A percentile compares a stretch with the other conserved stretches of the same genome.
phyloP scores from a whole-genome alignment of 2,329 filamentous ascomycete species.

The Fusarium papillatum region DNA sequence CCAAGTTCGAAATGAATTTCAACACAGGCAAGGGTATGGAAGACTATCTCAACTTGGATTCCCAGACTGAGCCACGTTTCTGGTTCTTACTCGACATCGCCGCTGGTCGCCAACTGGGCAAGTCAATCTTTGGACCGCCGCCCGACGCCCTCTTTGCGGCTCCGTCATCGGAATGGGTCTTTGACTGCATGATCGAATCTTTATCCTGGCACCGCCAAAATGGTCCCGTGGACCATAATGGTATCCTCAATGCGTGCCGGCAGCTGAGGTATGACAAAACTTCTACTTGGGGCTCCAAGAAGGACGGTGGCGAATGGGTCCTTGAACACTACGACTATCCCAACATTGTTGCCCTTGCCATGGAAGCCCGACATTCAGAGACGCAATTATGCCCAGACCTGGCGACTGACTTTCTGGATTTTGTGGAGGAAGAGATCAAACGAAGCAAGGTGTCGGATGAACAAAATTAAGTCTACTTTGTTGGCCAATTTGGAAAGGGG shows the following conservation, averaged over 20 bases:
- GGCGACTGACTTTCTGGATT: background rate
- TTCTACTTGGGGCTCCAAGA: background rate
- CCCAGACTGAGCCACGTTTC: conserved; percentile 8
- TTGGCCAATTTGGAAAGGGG: background rate
- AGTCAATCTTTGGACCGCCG: background rate
- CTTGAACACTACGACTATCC: background rate
- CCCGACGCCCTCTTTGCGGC: background rate
- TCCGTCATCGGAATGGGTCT: background rate
- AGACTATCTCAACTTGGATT: conserved; percentile 15
- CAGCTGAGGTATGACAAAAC: background rate
- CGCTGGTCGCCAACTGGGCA: conserved; percentile 10
- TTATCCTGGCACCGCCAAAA: conserved; percentile 19
- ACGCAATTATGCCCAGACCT: background rate
- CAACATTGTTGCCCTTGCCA: background rate
- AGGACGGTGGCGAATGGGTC: background rate
- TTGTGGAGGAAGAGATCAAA: background rate
- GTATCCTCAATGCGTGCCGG: conserved; percentile 20
- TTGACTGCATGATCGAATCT: conserved; percentile 11
- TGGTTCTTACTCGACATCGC: conserved; percentile 26
- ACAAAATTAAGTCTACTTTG: background rate
- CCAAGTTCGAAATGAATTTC: conserved; percentile 20
- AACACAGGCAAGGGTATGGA: conserved; percentile 16
- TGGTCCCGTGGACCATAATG: background rate
- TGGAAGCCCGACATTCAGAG: background rate
- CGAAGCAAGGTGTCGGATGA: background rate